Percentiles rank a stretch among this genome's conserved stretches.
Conservation (phyloP, 257 asterid species). For the Solanum sejunctum region DNA sequence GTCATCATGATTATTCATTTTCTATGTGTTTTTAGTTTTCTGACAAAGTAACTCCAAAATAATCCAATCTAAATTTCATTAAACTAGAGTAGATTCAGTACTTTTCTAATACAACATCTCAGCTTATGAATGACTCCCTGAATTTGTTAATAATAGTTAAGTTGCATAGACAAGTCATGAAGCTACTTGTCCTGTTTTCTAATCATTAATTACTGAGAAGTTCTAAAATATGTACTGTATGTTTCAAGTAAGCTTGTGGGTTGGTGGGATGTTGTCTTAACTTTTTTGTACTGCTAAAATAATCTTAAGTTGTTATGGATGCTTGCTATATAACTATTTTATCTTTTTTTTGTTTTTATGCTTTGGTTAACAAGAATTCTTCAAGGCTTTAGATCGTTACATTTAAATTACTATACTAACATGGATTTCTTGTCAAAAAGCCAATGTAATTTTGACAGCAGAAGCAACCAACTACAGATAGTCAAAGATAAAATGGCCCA, state of each 20-base stretch:
- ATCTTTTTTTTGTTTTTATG: not conserved
- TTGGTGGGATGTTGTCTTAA: not conserved
- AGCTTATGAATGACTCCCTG: not conserved
- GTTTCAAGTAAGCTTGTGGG: not conserved
- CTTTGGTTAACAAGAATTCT: not conserved
- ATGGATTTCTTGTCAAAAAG: not conserved
- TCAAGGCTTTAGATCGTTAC: not conserved
- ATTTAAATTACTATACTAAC: not conserved
- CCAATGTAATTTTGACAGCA: not conserved
- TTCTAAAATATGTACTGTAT: not conserved
- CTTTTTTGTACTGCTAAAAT: conserved; percentile 7
- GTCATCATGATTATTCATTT: not conserved
- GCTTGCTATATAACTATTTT: not conserved
- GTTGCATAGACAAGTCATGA: not conserved
- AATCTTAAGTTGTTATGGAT: not conserved
- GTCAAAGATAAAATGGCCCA: conserved; percentile 7
- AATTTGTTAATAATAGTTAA: not conserved
- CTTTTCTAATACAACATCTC: not conserved
- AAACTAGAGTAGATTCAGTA: not conserved
- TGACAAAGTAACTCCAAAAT: not conserved
- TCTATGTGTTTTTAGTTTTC: not conserved
- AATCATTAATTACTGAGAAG: not conserved
- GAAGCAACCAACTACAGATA: not conserved
- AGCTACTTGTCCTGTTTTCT: not conserved
- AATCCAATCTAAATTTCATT: conserved; percentile 17